Base-by-base conservation (phyloP, 73 alveolate species). In the Paramecium biaurelia region DNA sequence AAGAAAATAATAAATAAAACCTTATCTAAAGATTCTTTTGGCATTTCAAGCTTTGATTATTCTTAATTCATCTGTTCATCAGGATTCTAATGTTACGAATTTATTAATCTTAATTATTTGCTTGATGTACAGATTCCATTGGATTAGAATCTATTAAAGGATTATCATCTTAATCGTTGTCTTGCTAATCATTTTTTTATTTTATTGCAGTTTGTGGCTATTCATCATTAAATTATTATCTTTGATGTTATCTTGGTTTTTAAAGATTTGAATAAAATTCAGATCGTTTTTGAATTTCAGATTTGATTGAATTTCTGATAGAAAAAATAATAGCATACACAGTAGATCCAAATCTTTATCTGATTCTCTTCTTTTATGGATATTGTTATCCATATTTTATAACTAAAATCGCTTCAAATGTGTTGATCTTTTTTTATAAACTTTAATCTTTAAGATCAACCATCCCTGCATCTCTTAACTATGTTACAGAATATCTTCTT, bases 71-170 rank as follows among this genome's bases (percentile, higher is more conserved):
- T 24, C 38, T 58, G 18, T n/a, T 70, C 85, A 70, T 26, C 57
- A 9, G 3, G 45, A 30, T 70, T 28, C 28, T 70, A 37, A 32
- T 26, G 14, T 32, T 26, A 15, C 1, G 85, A 70, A 7, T 30
- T 76, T 76, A 10, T 42, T 37, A 35, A 42, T 37, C 47, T 7
- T 76, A 20, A n/a, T 76, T 76, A 9, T 58, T 58, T 2, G 76
- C 76, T 58, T 58, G 42, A 15, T 58, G 76, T 8, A 38, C 70
- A 32, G 70, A 76, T 21, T 37, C 88, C 58, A 76, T 32, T 15
- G 89, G 89, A 76, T 76, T 76, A n/a, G 89, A 76, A 41, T 74
- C 67, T 5, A 67, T 67, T 14, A 67, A 34, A 2, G 85, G 85
- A 67, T 70, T 10, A 24, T 28, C 85, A 28, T 70, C 85, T 30